Conservation (phyloP, 169 alveolate genomes). For the Theileria parva region DNA sequence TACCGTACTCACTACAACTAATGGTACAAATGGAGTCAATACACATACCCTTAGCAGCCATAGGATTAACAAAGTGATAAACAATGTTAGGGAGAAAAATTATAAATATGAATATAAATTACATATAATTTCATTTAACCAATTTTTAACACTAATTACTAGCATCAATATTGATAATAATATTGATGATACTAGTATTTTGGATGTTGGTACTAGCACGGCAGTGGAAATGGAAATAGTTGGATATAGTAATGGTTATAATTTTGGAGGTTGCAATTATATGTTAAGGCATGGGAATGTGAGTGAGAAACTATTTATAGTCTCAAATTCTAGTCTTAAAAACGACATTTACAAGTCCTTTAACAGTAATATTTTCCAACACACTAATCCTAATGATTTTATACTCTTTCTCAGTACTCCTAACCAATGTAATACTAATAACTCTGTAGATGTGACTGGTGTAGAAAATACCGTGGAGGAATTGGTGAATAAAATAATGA, state of each 20-base stretch:
- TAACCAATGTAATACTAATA: too few species aligned
- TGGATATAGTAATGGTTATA: constrained; percentile 54
- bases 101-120: constrained; percentile 2
- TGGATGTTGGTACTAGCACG: background rate
- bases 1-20: background rate
- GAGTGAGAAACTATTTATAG: constrained; percentile 1
- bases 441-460: too few species aligned
- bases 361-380: background rate
- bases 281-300: constrained; percentile 24
- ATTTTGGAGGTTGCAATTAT: constrained; percentile 56
- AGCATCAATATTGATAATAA: background rate
- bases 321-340: constrained; percentile 16
- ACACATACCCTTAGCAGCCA: background rate
- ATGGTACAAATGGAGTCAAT: too few species aligned
- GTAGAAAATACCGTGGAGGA: background rate
- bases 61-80: constrained; percentile 23
- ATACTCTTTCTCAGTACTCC: background rate
- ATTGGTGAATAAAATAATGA: background rate
- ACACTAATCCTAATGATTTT: background rate
- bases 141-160: background rate
- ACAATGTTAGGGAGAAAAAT: constrained; percentile 22
- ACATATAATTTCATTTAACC: background rate
- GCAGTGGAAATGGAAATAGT: constrained; percentile 18
- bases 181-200: background rate
- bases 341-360: background rate